These are phyloP conservation scores for Herpetomonas muscarum DNA, from an alignment of 208 protist genomes.

Conservation along the genomic window DNA sequence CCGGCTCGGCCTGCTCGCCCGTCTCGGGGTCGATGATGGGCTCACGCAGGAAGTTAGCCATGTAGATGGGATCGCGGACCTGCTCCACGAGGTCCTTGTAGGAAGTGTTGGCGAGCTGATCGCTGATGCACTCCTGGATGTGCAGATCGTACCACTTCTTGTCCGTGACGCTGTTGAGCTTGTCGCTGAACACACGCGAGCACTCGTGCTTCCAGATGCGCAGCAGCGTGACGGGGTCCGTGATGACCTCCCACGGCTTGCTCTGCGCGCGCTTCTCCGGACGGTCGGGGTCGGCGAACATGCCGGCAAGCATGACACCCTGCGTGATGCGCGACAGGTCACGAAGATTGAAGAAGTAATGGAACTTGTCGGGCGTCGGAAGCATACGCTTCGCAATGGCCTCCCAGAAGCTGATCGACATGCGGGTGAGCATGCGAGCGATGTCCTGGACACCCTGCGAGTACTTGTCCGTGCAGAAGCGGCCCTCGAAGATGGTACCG, in stretches of 20 bases:
- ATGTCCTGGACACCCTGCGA: constrained; percentile 80
- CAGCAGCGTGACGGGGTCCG: constrained; percentile 76
- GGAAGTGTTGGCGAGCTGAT: constrained; percentile 69
- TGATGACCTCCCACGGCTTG: constrained; percentile 81
- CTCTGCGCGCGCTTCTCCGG: constrained; percentile 85
- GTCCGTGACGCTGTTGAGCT: constrained; percentile 93
- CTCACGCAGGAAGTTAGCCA: constrained; percentile 94
- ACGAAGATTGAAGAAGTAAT: constrained; percentile 99
- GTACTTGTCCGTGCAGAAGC: constrained; percentile 90
- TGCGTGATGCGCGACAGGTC: constrained; percentile 96
- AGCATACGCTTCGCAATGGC: constrained; percentile 92
- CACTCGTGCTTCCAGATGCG: constrained; percentile 98
- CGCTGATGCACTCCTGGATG: constrained; percentile 78
- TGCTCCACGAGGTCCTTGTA: constrained; percentile 82
- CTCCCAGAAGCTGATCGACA: constrained; percentile 93
- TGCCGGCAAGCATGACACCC: constrained; percentile 91
- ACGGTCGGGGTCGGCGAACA: constrained; percentile 81
- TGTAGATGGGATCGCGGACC: constrained; percentile 83
- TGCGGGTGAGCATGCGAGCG: constrained; percentile 84
- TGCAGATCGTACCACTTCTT: constrained; percentile 95
- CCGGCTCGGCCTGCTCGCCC: constrained; percentile 84
- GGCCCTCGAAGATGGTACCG: constrained; percentile 88
- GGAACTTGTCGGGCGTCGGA: constrained; percentile 97
- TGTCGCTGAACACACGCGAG: constrained; percentile 96
- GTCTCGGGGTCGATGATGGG: constrained; percentile 88